phyloP scores from a whole-genome alignment of 169 alveolate species.

The Plasmodium coatneyi region DNA sequence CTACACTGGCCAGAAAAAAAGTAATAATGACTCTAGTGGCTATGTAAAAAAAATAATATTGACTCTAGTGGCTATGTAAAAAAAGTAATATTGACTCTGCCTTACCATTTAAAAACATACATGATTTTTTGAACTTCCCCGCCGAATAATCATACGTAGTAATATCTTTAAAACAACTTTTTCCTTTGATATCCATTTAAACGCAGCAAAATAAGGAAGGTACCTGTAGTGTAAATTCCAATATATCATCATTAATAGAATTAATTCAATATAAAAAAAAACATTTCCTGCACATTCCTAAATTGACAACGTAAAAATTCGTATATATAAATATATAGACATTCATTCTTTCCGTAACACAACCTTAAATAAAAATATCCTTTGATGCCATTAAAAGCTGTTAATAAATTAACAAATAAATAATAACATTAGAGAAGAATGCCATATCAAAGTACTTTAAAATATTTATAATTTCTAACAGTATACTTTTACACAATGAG shows the following conservation, averaged over 20 bases:
- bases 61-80: too few relatives aligned
- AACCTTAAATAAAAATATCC: background rate
- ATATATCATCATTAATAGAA: background rate
- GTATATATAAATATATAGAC: background rate
- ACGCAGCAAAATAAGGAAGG: background rate
- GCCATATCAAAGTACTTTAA: background rate
- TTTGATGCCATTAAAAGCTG: background rate
- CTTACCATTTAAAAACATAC: background rate
- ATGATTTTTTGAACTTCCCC: background rate
- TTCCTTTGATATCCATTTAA: background rate
- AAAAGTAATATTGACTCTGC: too few relatives aligned
- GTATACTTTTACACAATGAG: background rate
- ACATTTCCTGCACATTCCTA: background rate
- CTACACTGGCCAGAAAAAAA: too few relatives aligned
- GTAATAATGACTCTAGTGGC: too few relatives aligned
- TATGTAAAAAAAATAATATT: too few relatives aligned
- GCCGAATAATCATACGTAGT: background rate
- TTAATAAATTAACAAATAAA: background rate
- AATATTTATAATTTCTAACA: background rate
- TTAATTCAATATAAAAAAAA: too few relatives aligned
- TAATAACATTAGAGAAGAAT: background rate
- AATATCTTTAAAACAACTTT: background rate
- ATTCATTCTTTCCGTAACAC: background rate
- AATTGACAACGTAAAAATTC: background rate
- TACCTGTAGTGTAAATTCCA: background rate